Evolutionary conservation across 1,139 yeast genomes (phyloP).

Genomic region (Diutina siamensis): DNA sequence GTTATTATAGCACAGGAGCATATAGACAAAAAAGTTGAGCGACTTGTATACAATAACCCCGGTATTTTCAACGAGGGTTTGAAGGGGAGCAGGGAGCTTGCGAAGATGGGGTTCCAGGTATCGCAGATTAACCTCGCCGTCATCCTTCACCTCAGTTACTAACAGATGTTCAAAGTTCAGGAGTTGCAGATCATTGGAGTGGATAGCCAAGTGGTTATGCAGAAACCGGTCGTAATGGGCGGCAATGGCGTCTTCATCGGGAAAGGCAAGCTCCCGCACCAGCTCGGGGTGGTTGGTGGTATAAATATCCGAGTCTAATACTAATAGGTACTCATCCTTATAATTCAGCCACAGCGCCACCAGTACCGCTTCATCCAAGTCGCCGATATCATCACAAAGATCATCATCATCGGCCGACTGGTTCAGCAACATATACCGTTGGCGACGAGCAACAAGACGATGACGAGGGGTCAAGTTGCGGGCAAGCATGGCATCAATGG

Average conservation of each 20-base stretch:
- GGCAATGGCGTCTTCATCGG: conserved; percentile 6
- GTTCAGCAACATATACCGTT: conserved; percentile 33
- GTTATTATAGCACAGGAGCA: conserved; percentile 32
- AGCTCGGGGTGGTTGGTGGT: conserved; percentile 19
- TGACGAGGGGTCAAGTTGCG: conserved; percentile 37
- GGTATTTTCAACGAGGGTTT: conserved; percentile 23
- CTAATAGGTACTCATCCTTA: conserved; percentile 26
- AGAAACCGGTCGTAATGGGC: conserved; percentile 24
- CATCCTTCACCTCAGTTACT: conserved; percentile 18
- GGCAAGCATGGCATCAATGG: too few relatives aligned
- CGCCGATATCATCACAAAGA: conserved; percentile 6
- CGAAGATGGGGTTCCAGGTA: conserved; percentile 16
- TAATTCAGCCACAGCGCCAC: conserved; percentile 10
- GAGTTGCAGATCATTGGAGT: conserved; percentile 29
- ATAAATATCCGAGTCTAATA: conserved; percentile 23
- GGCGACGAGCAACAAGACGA: conserved; percentile 33
- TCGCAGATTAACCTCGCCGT: conserved; percentile 15
- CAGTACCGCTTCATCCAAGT: conserved; percentile 5
- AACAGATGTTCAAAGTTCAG: conserved; percentile 23
- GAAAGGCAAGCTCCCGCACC: not conserved
- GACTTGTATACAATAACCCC: conserved; percentile 25
- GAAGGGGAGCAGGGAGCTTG: conserved; percentile 25
- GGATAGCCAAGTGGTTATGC: conserved; percentile 22
- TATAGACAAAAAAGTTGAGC: conserved; percentile 27
- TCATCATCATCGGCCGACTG: conserved; percentile 12